phyloP scores from a whole-genome alignment of 805 yeast genomes.

The Saccharomycopsis fermentans region DNA sequence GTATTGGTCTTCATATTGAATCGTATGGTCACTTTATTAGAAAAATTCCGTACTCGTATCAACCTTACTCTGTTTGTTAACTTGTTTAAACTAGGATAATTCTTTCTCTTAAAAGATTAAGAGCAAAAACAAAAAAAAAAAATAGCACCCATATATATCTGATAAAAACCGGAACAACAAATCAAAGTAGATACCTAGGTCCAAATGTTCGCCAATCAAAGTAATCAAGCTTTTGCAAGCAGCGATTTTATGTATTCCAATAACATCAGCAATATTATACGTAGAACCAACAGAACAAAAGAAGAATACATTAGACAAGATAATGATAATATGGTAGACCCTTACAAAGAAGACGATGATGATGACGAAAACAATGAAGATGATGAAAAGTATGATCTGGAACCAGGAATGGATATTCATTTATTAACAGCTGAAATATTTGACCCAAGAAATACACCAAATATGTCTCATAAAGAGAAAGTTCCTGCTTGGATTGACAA shows the following conservation, averaged over 20 bases:
- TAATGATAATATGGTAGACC: not conserved
- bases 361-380: not conserved
- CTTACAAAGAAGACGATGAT: not conserved
- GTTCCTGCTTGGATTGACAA: slow-evolving; percentile 52
- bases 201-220: not conserved
- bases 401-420: not conserved
- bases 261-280: not conserved
- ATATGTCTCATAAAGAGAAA: slow-evolving; percentile 60
- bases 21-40: no score
- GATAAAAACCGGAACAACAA: no score
- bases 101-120: no score
- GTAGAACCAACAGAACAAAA: not conserved
- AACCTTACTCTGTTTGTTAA: no score
- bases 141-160: not conserved
- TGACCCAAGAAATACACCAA: slow-evolving; percentile 51
- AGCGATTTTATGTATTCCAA: not conserved
- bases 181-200: not conserved
- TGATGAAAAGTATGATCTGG: not conserved
- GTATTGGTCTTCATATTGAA: no score
- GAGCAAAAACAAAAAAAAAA: no score
- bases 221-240: not conserved
- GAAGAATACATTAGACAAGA: not conserved
- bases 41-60: no score
- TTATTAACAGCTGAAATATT: slow-evolving; percentile 32
- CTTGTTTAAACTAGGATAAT: no score